Percentiles rank a stretch among this genome's conserved stretches.
These are phyloP conservation scores for Calonectria montana DNA, from an alignment of 2,329 filamentous ascomycete species.

Conservation along the genomic window DNA sequence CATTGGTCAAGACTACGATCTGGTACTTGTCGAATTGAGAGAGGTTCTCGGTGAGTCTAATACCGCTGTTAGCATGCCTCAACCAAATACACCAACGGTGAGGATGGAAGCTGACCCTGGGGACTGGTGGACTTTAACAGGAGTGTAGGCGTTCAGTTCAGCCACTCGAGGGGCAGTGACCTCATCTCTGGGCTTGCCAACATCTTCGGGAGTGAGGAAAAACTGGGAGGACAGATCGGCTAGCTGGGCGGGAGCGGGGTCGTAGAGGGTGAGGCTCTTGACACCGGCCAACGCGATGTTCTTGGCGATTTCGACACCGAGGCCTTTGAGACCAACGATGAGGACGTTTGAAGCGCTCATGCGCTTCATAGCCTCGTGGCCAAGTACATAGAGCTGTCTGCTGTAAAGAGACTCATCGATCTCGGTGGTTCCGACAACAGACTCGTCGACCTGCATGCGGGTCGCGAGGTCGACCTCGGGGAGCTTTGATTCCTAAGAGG, in stretches of 20 bases:
- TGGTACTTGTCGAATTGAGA: constrained; percentile 91
- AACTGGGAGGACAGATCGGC: constrained; percentile 96
- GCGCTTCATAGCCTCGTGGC: constrained; percentile 94
- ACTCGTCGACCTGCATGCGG: constrained; percentile 74
- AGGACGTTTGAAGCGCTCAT: constrained; percentile 98
- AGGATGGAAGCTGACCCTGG: constrained; percentile 54
- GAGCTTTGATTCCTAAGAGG: constrained; percentile 61
- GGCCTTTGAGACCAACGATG: constrained; percentile 88
- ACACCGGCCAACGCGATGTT: constrained; percentile 98
- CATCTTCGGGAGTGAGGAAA: constrained; percentile 88
- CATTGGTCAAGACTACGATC: constrained; percentile 89
- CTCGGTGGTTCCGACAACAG: constrained; percentile 65
- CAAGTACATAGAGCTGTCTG: constrained; percentile 77
- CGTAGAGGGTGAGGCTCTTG: constrained; percentile 94
- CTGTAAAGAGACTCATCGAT: constrained; percentile 82
- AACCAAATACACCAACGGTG: background rate
- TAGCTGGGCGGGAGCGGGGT: constrained; percentile 85
- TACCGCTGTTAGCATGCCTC: constrained; percentile 33
- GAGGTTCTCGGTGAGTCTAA: constrained; percentile 79
- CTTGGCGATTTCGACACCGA: constrained; percentile 98
- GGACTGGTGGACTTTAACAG: constrained; percentile 80
- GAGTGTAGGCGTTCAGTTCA: constrained; percentile 96
- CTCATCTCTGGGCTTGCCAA: constrained; percentile 90
- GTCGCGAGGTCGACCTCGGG: constrained; percentile 72
- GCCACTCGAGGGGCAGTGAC: constrained; percentile 90